Evolutionary conservation across 2,329 filamentous ascomycete species (phyloP), one percentile per base, ranked within the genome.

Genomic region (Cordyceps tenuipes): DNA sequence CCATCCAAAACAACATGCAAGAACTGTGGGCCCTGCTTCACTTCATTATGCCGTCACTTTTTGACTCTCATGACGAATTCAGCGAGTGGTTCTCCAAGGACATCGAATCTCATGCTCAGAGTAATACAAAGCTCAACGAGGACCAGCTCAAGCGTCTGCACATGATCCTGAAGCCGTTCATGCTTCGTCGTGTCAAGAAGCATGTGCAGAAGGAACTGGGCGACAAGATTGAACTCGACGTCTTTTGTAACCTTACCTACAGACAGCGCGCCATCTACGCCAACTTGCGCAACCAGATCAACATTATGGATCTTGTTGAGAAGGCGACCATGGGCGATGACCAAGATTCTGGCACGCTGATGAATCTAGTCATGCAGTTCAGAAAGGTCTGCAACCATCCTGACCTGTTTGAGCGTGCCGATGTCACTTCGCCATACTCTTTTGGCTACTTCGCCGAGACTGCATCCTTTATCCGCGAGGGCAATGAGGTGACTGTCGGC

Each of bases 331-430:
- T 94, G 66, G 94, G 94, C 41, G 92, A 97, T 68, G 94, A 97
- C 54, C 87, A 93, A 67, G 94, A 97, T 70, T 96, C 90, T 41
- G 92, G 93, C 46, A 97, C 93, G 1, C 76, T 99, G 68, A 97
- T 99, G 94, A 99, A 99, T 74, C 80, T 99, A 65, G 94, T 99
- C 64, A 99, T 99, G 94, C 94, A 99, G 75, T 99, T 99, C 83
- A 86, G 94, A 68, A 99, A 99, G 76, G 94, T 99, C 61, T 99
- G 94, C 78, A 99, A 99, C 70, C 94, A 99, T 71, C 94, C 94
- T 0, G 94, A 99, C 75, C 76, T 99, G 39, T 99, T 99, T 67
- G 92, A 99, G 74, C 88, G 94, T 50, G 92, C 93, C 10, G 93
- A 97, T 63, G 96, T 91, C 9, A 87, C 84, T 26, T 96, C 92